These are phyloP conservation scores for Tetrahymena thermophila DNA, from an alignment of 73 alveolate genomes.

Conservation along the genomic window DNA sequence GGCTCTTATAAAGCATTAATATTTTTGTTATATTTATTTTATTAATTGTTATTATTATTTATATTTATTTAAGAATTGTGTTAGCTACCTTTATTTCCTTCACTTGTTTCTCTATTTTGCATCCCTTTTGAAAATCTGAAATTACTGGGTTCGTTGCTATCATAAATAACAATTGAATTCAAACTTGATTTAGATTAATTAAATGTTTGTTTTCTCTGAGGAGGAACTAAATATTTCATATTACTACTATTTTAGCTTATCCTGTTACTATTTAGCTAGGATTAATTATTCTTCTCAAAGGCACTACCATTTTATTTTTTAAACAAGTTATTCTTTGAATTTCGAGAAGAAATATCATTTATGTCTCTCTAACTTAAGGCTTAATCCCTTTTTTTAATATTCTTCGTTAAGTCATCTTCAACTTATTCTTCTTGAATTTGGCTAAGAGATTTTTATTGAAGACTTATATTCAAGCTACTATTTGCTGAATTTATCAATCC, in stretches of 20 bases:
- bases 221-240: background rate
- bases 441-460: background rate
- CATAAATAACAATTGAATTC: background rate
- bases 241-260: background rate
- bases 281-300: background rate
- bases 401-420: background rate
- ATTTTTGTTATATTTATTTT: background rate
- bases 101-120: background rate
- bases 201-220: background rate
- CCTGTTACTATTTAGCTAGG: background rate
- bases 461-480: background rate
- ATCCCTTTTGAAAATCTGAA: background rate
- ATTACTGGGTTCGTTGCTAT: background rate
- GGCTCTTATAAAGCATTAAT: background rate
- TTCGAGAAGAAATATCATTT: background rate
- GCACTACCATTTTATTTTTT: background rate
- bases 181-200: background rate
- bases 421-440: background rate
- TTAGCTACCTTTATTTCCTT: background rate
- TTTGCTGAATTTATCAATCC: background rate
- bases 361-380: background rate
- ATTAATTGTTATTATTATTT: no score
- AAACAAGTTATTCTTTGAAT: background rate
- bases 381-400: background rate
- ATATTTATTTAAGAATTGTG: background rate